Conservation (phyloP, 2,329 filamentous ascomycete genomes). For the Penicillium sp. region DNA sequence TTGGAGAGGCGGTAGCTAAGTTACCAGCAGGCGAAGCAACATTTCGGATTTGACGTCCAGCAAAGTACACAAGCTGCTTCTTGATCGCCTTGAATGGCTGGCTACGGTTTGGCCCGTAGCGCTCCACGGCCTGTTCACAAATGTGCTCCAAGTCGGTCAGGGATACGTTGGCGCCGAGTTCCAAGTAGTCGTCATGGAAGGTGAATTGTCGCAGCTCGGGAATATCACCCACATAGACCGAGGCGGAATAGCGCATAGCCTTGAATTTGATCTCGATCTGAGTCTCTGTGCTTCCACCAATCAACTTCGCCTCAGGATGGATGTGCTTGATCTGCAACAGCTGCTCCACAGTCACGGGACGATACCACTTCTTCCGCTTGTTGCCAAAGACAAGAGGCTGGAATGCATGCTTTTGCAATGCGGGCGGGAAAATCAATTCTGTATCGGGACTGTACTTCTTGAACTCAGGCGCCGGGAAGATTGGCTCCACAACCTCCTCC, state of each 20-base stretch:
- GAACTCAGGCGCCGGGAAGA: slow-evolving; percentile 84
- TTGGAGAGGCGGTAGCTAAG: slow-evolving; percentile 89
- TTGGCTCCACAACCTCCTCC: slow-evolving; percentile 44
- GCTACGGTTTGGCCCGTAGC: slow-evolving; percentile 69
- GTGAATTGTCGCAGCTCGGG: slow-evolving; percentile 80
- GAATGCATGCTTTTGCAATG: slow-evolving; percentile 78
- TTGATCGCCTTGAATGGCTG: slow-evolving; percentile 90
- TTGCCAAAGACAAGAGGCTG: slow-evolving; percentile 86
- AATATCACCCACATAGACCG: slow-evolving; percentile 92
- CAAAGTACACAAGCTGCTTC: slow-evolving; percentile 94
- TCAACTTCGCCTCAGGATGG: slow-evolving; percentile 86
- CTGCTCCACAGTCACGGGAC: slow-evolving; percentile 83
- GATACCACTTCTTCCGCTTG: slow-evolving; percentile 91
- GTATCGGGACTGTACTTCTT: slow-evolving; percentile 94
- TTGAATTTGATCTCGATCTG: slow-evolving; percentile 99
- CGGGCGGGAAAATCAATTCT: slow-evolving; percentile 90
- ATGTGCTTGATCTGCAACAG: slow-evolving; percentile 87
- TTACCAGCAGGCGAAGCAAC: slow-evolving; percentile 97
- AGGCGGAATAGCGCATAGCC: slow-evolving; percentile 83
- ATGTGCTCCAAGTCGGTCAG: slow-evolving; percentile 89
- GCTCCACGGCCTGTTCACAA: slow-evolving; percentile 73
- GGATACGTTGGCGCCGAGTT: slow-evolving; percentile 89
- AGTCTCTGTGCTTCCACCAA: slow-evolving; percentile 93
- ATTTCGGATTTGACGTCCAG: slow-evolving; percentile 92
- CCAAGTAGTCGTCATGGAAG: slow-evolving; percentile 78